Percentiles rank a stretch among this genome's conserved stretches.
Conservation (phyloP, 1,139 yeast genomes). For the Blastobotrys petasosporus region DNA sequence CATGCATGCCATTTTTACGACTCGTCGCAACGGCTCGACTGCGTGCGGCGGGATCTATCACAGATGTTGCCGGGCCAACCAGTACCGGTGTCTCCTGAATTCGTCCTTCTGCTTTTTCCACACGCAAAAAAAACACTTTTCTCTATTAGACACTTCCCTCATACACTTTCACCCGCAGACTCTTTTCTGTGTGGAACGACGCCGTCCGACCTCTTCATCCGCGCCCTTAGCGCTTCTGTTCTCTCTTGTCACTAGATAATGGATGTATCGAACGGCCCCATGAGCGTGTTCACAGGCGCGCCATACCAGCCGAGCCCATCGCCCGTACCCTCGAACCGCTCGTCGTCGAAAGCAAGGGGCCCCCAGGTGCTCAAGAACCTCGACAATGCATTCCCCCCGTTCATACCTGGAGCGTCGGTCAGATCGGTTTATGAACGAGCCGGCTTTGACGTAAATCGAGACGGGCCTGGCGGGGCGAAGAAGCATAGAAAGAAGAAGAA, state of each 20-base stretch:
- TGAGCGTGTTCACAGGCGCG: not conserved
- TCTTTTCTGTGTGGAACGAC: too few relatives aligned
- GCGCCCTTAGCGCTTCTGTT: too few relatives aligned
- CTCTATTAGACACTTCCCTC: too few relatives aligned
- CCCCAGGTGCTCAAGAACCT: constrained; percentile 19
- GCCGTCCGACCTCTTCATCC: too few relatives aligned
- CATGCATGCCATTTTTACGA: too few relatives aligned
- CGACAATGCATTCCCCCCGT: constrained; percentile 37
- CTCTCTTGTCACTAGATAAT: not conserved
- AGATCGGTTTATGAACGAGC: constrained; percentile 39
- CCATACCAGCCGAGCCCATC: constrained; percentile 5
- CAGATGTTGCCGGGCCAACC: too few relatives aligned
- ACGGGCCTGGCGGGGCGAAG: constrained; percentile 1
- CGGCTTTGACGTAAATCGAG: constrained; percentile 35
- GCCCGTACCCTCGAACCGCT: constrained; percentile 7
- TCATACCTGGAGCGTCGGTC: constrained; percentile 29
- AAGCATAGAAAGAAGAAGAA: not conserved
- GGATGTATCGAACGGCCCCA: not conserved
- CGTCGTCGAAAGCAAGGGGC: not conserved
- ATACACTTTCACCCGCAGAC: too few relatives aligned
- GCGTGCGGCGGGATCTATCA: too few relatives aligned
- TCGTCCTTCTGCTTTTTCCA: too few relatives aligned
- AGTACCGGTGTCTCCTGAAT: too few relatives aligned
- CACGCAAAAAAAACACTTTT: too few relatives aligned
- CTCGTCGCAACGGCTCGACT: too few relatives aligned